Evolutionary conservation across 768 basidiomycete genomes (phyloP).

Genomic region (Plicaturopsis crispa): DNA sequence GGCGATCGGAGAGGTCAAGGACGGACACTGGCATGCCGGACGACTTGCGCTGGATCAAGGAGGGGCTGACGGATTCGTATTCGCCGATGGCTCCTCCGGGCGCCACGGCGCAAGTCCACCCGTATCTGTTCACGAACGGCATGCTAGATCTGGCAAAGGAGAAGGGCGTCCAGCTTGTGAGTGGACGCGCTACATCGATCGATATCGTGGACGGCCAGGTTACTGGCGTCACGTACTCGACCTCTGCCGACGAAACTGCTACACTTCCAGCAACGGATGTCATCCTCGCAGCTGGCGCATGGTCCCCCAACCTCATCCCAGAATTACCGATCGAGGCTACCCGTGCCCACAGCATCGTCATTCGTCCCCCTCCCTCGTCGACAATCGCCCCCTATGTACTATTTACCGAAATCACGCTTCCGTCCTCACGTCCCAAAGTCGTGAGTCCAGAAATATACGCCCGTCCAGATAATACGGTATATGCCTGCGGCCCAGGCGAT

Average conservation of each 20-base stretch:
- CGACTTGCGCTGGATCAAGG: conserved; percentile 25
- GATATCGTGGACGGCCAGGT: conserved; percentile 29
- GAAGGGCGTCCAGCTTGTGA: conserved; percentile 40
- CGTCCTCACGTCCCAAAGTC: conserved; percentile 14
- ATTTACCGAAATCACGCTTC: conserved; percentile 67
- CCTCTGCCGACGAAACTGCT: conserved; percentile 15
- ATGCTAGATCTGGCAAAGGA: conserved; percentile 61
- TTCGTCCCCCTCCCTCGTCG: conserved; percentile 36
- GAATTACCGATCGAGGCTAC: conserved; percentile 51
- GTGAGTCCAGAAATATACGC: conserved; percentile 67
- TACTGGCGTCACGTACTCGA: conserved; percentile 29
- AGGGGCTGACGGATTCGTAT: conserved; percentile 53
- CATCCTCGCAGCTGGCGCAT: conserved; percentile 79
- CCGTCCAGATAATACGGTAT: conserved; percentile 61
- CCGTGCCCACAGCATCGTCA: conserved; percentile 69
- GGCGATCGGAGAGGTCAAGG: conserved; percentile 23
- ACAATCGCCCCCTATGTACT: conserved; percentile 68
- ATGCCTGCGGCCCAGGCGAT: conserved; percentile 78
- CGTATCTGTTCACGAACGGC: conserved; percentile 63
- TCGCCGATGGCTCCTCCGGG: conserved; percentile 45
- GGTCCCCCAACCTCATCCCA: conserved; percentile 61
- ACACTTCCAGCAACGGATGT: conserved; percentile 58
- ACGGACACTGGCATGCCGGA: conserved; percentile 17
- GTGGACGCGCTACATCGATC: conserved; percentile 39
- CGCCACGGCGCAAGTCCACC: conserved; percentile 75